Percentiles rank a stretch among this genome's conserved stretches.
Conservation (phyloP, 441 rosid genomes). For the Dalechampia spathulata region DNA sequence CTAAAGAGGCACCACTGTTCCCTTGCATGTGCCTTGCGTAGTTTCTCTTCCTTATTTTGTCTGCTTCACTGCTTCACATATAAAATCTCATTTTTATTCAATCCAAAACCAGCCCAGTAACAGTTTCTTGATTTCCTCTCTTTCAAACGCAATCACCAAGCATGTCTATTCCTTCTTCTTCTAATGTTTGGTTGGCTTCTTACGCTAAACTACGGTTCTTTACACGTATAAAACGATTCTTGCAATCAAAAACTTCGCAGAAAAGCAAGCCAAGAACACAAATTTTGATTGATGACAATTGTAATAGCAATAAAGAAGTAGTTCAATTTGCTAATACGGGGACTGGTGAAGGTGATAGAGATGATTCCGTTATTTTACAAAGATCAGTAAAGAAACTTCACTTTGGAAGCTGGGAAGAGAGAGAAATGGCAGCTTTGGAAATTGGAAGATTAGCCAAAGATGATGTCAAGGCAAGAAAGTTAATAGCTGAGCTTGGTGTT, state of each 20-base stretch:
- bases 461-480: conserved; percentile 43
- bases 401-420: conserved; percentile 73
- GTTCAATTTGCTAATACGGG: not conserved
- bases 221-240: conserved; percentile 44
- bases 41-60: not conserved
- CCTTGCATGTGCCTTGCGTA: conserved; percentile 29
- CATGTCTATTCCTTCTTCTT: conserved; percentile 31
- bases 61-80: not conserved
- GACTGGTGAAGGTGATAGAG: not conserved
- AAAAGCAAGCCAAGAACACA: conserved; percentile 16
- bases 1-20: conserved; percentile 27
- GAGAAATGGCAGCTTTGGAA: conserved; percentile 57
- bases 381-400: conserved; percentile 78
- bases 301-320: not conserved
- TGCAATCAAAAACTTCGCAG: conserved; percentile 40
- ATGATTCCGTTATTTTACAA: conserved; percentile 37
- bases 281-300: not conserved
- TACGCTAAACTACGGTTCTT: conserved; percentile 47
- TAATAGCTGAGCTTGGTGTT: conserved; percentile 89
- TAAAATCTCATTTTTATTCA: not conserved
- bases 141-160: conserved; percentile 27
- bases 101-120: conserved; percentile 11
- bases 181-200: conserved; percentile 35
- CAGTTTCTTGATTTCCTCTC: conserved; percentile 13
- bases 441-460: conserved; percentile 52